Base-by-base conservation (phyloP, 2,329 filamentous ascomycete genomes). In the Emmonsia crescens region DNA sequence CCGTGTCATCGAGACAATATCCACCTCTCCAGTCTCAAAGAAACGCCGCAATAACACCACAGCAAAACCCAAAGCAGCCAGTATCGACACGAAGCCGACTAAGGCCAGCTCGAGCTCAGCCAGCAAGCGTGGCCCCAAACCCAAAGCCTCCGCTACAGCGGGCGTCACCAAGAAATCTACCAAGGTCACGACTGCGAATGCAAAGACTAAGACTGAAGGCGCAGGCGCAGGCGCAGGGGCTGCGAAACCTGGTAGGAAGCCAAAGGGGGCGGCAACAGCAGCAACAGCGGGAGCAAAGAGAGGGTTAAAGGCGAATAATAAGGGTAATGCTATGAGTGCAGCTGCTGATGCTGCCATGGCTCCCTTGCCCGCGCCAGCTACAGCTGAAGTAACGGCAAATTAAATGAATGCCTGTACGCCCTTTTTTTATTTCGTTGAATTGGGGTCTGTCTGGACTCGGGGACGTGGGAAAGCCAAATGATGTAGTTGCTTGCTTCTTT, bases 1-100 rank as follows among this genome's bases (percentile, higher is more conserved):
- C 16, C 60, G 60, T 31, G 33, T 61, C 19, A 29, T 61, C 60
- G 27, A 57, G n/a, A n/a, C 52, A 5, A 61, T 57, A 27, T n/a
- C 51, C 44, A 61, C 52, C 19, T 57, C 42, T 21, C 60, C 55
- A 29, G n/a, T 42, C 8, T 8, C 19, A 6, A 51, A 60, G 33
- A 60, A 54, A n/a, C 58, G 58, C 24, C 58, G 58, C 31, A 40
- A 21, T 31, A 46, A 36, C 48, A 16, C 44, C 29, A 19, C 31
- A 24, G 21, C 57, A 24, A 54, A 51, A 33, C 2, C 27, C 9
- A 60, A 42, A 2, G 33, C 29, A 21, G 36, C 19, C 44, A 38
- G 19, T n/a, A 9, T 12, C 51, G 29, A 40, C 10, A 51, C 19
- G 1, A 60, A 60, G 33, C 14, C 44, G n/a, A 36, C 9, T 4